Evolutionary conservation across 1,139 yeast genomes (phyloP).

Genomic region (Candida neerlandica): DNA sequence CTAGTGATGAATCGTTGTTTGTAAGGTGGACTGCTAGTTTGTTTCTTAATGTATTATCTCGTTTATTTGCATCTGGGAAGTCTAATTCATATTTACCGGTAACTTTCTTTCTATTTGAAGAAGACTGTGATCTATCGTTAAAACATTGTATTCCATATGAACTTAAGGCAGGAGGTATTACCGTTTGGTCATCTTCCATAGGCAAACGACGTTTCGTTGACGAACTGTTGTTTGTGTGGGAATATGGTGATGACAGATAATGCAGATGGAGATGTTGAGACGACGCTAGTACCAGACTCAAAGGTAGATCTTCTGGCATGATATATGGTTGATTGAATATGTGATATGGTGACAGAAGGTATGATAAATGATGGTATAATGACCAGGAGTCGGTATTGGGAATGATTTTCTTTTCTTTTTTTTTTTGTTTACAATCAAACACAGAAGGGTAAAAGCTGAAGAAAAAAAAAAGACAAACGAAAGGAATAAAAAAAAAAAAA

Average conservation of each 20-base stretch:
- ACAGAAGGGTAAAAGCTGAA: not conserved
- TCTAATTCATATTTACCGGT: constrained; percentile 14
- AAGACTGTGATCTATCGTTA: constrained; percentile 24
- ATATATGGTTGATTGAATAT: not conserved
- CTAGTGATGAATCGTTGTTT: constrained; percentile 13
- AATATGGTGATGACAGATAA: constrained; percentile 3
- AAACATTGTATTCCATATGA: constrained; percentile 50
- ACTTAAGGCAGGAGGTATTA: constrained; percentile 67
- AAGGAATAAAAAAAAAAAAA: not conserved
- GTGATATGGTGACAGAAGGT: not conserved
- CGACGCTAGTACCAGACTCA: not conserved
- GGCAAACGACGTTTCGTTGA: constrained; percentile 14
- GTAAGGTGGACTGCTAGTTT: constrained; percentile 40
- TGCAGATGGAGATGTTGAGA: constrained; percentile 1
- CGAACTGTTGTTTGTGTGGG: constrained; percentile 6
- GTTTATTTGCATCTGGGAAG: constrained; percentile 18
- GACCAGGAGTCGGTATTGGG: not conserved
- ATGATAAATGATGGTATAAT: not conserved
- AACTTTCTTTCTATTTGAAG: constrained; percentile 12
- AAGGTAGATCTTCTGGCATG: constrained; percentile 3
- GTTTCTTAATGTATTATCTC: constrained; percentile 22
- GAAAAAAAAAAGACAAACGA: not conserved
- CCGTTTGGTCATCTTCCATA: constrained; percentile 54
- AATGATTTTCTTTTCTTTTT: not conserved
- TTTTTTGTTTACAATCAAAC: constrained; percentile 1